phyloP scores from a whole-genome alignment of 2,329 filamentous ascomycete genomes.

The Lasiodiplodia sp. region DNA sequence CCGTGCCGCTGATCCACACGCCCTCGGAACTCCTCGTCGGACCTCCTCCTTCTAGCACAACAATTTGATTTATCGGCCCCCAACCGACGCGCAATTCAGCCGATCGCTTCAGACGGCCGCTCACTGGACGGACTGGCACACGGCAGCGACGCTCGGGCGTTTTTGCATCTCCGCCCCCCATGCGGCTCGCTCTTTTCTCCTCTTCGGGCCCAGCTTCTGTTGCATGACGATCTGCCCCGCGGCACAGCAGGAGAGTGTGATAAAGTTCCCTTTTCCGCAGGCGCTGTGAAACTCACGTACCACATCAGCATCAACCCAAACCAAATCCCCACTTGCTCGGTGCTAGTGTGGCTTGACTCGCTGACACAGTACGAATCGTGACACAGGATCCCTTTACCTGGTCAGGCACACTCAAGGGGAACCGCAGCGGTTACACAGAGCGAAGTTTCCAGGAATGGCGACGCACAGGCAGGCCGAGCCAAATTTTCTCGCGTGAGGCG shows the following conservation, averaged over 20 bases:
- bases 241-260: background rate
- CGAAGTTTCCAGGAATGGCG: background rate
- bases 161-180: background rate
- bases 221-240: background rate
- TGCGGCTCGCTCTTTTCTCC: background rate
- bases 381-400: background rate
- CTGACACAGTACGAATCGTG: background rate
- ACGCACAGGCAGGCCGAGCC: background rate
- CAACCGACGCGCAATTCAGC: slow-evolving; percentile 16
- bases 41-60: background rate
- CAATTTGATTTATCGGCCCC: background rate
- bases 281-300: background rate
- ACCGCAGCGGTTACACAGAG: background rate
- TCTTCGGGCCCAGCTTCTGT: background rate
- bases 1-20: slow-evolving; percentile 11
- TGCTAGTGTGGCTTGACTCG: background rate
- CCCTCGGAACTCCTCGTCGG: background rate
- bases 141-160: background rate
- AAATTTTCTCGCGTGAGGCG: background rate
- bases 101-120: background rate
- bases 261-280: background rate
- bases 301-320: background rate
- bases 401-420: background rate
- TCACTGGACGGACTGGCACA: background rate
- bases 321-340: background rate